These are phyloP conservation scores for Gossypium thurberi DNA, from an alignment of 345 rosid species.

Conservation along the genomic window DNA sequence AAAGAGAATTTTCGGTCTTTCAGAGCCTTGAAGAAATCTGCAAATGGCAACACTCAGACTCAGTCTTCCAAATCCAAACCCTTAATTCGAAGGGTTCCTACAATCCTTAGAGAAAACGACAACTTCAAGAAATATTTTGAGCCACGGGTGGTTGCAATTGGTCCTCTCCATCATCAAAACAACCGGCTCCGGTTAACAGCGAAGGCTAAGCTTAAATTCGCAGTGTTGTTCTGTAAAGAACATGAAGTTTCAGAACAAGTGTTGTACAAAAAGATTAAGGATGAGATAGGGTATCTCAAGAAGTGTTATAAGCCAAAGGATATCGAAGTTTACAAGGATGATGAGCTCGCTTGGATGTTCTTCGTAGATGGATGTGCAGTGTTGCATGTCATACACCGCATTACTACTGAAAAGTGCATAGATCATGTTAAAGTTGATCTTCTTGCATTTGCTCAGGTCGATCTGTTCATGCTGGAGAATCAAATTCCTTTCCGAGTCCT, in stretches of 20 bases:
- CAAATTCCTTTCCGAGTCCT: conserved; percentile 23
- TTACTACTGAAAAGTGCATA: too few relatives aligned
- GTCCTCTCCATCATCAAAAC: not conserved
- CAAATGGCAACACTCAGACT: not conserved
- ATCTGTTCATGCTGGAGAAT: conserved; percentile 24
- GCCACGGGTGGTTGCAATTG: not conserved
- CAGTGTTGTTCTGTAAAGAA: too few relatives aligned
- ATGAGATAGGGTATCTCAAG: too few relatives aligned
- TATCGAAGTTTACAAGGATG: too few relatives aligned
- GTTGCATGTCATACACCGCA: too few relatives aligned
- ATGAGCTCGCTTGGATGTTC: too few relatives aligned
- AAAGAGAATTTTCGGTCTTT: not conserved
- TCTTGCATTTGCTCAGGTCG: not conserved
- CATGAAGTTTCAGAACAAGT: too few relatives aligned
- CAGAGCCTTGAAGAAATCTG: not conserved
- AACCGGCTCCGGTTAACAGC: too few relatives aligned
- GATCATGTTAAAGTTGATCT: not conserved
- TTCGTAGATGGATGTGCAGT: too few relatives aligned
- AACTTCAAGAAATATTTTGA: not conserved
- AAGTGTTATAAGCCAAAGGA: too few relatives aligned
- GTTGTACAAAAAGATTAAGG: too few relatives aligned
- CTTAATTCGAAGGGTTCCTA: not conserved
- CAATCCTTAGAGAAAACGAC: not conserved
- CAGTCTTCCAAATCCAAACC: not conserved
- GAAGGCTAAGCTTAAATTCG: too few relatives aligned